These are phyloP conservation scores for Phoenix dactylifera DNA, from an alignment of 176 grass and related monocot species.

Conservation along the genomic window DNA sequence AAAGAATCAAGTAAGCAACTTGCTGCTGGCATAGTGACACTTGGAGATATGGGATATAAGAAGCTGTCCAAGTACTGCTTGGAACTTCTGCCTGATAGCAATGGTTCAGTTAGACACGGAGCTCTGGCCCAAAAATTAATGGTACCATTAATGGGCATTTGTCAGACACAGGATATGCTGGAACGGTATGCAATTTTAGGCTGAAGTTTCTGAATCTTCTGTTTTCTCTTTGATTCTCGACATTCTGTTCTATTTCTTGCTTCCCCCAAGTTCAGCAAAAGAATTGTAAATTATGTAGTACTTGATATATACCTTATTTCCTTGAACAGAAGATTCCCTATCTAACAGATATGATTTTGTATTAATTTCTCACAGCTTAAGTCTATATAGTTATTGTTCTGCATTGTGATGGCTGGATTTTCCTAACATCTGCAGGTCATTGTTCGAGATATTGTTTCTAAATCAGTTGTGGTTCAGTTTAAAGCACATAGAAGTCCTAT, in stretches of 20 bases:
- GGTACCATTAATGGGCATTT: constrained; percentile 30
- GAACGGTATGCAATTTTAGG: constrained; percentile 35
- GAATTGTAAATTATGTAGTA: too few relatives aligned
- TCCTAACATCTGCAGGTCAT: constrained; percentile 52
- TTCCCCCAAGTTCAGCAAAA: too few relatives aligned
- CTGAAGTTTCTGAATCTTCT: too few relatives aligned
- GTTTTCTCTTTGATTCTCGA: too few relatives aligned
- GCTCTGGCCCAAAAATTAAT: constrained; percentile 33
- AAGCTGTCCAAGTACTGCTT: constrained; percentile 69
- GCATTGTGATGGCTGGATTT: constrained; percentile 13
- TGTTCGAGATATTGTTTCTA: constrained; percentile 85
- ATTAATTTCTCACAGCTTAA: too few relatives aligned
- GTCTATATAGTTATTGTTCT: too few relatives aligned
- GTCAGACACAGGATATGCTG: constrained; percentile 52
- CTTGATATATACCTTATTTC: too few relatives aligned
- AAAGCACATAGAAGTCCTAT: constrained; percentile 85
- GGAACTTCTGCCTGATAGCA: constrained; percentile 46
- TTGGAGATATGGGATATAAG: constrained; percentile 81
- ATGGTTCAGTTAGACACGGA: constrained; percentile 36
- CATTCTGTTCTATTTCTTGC: too few relatives aligned
- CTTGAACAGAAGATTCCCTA: too few relatives aligned
- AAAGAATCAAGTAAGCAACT: constrained; percentile 91
- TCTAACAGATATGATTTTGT: too few relatives aligned
- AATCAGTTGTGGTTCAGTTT: constrained; percentile 82
- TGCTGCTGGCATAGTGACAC: constrained; percentile 73